Evolutionary conservation across 2,329 filamentous ascomycete species (phyloP).

Genomic region (Paracoccidioides lutzii): DNA sequence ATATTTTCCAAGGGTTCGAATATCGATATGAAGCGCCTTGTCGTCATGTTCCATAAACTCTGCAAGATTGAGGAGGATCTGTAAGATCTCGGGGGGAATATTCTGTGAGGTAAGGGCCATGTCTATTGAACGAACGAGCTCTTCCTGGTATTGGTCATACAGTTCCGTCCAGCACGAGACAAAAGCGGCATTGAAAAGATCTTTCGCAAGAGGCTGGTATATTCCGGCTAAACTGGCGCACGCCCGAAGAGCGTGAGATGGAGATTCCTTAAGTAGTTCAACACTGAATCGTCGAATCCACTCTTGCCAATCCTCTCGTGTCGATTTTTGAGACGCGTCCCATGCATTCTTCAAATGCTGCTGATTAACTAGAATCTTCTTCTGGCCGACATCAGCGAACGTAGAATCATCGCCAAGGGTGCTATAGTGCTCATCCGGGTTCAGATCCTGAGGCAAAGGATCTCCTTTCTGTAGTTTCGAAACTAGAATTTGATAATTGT

Average conservation of each 20-base stretch:
- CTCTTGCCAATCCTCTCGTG: constrained; percentile 97
- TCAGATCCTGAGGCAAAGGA: constrained; percentile 85
- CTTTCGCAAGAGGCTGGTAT: constrained; percentile 80
- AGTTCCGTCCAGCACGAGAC: constrained; percentile 98
- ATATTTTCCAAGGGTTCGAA: constrained; percentile 83
- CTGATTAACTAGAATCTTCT: constrained; percentile 94
- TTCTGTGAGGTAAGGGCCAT: constrained; percentile 89
- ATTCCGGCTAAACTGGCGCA: constrained; percentile 84
- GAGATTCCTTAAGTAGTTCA: constrained; percentile 85
- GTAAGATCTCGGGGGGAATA: constrained; percentile 88
- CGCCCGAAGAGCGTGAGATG: constrained; percentile 84
- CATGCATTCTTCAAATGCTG: constrained; percentile 94
- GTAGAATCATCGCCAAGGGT: constrained; percentile 67
- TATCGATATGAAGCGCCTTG: constrained; percentile 94
- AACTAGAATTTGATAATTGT: constrained; percentile 84
- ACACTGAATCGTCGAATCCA: constrained; percentile 97
- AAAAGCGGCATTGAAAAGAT: constrained; percentile 96
- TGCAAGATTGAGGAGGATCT: constrained; percentile 85
- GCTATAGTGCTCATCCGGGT: constrained; percentile 67
- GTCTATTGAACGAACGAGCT: constrained; percentile 90
- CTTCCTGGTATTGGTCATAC: constrained; percentile 93
- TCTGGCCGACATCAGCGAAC: constrained; percentile 72
- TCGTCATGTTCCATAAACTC: constrained; percentile 99
- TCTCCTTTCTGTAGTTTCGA: constrained; percentile 91
- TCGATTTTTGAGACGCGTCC: constrained; percentile 94